Percentiles rank a stretch among this genome's conserved stretches.
These are phyloP conservation scores for Galerina sulciceps DNA, from an alignment of 768 basidiomycete genomes.

Conservation along the genomic window DNA sequence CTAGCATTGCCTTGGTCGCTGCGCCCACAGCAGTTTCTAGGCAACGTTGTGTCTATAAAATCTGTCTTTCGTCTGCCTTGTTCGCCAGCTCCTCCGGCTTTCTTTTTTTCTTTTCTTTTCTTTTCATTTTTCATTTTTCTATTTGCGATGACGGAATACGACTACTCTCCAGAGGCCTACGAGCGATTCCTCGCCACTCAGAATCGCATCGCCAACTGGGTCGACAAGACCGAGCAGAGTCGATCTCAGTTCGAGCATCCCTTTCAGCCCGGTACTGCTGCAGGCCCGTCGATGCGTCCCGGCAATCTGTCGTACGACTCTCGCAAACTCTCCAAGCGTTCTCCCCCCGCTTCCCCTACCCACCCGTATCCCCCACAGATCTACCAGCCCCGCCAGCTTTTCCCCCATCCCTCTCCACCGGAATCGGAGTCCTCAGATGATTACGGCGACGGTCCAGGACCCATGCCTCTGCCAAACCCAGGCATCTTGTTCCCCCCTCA, in stretches of 20 bases:
- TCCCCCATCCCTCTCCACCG: slow-evolving; percentile 18
- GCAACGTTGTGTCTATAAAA: slow-evolving; percentile 14
- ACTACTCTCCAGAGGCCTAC: slow-evolving; percentile 61
- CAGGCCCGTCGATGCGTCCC: slow-evolving; percentile 8
- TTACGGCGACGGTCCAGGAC: slow-evolving; percentile 27
- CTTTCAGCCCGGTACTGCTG: slow-evolving; percentile 14
- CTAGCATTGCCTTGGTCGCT: slow-evolving; percentile 3
- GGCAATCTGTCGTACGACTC: slow-evolving; percentile 1
- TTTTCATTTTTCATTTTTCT: not conserved
- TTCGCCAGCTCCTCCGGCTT: not conserved
- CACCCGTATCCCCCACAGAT: slow-evolving; percentile 6
- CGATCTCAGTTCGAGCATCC: slow-evolving; percentile 33
- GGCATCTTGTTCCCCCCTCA: slow-evolving; percentile 24
- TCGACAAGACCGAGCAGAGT: slow-evolving; percentile 47
- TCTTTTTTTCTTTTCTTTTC: slow-evolving; percentile 4
- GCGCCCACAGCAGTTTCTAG: slow-evolving; percentile 7
- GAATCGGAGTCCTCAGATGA: slow-evolving; percentile 25
- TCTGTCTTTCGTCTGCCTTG: not conserved
- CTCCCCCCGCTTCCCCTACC: slow-evolving; percentile 12
- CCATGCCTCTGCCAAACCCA: slow-evolving; percentile 25
- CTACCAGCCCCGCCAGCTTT: slow-evolving; percentile 17
- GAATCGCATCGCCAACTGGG: slow-evolving; percentile 54
- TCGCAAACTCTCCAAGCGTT: slow-evolving; percentile 11
- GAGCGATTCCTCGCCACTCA: slow-evolving; percentile 52
- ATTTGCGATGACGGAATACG: slow-evolving; percentile 58